A percentile compares a stretch with the other conserved stretches of the same genome.
Conservation (phyloP, 2,329 filamentous ascomycete species). For the Falciphora oryzae region DNA sequence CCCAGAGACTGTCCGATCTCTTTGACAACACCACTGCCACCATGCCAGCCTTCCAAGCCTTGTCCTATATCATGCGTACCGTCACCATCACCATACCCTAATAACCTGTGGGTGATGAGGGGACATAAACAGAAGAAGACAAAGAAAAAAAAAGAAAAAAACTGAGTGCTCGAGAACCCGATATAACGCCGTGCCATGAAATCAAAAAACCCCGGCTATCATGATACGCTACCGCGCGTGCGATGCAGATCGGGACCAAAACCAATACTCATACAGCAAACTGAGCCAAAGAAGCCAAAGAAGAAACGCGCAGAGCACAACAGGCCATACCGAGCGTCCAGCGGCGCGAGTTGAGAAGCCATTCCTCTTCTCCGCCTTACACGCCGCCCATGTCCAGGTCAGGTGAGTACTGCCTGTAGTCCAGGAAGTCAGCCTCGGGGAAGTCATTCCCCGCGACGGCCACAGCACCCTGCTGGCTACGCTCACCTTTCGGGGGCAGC, state of each 20-base stretch:
- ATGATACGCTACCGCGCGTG: neutral
- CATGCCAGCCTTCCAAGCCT: neutral
- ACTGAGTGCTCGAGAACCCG: no score
- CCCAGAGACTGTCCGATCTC: no score
- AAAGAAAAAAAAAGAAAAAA: neutral
- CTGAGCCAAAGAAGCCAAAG: neutral
- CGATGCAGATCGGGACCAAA: neutral
- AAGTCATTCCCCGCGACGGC: slow-evolving; percentile 49
- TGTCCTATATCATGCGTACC: neutral
- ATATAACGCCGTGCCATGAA: neutral
- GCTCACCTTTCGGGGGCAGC: slow-evolving; percentile 7
- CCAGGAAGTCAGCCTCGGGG: slow-evolving; percentile 62
- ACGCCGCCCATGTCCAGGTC: slow-evolving; percentile 37
- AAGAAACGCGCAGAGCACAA: neutral
- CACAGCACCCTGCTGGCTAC: slow-evolving; percentile 42
- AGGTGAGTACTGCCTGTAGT: slow-evolving; percentile 26
- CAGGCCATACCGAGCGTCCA: no score
- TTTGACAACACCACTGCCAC: no score
- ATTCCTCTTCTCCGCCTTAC: no score
- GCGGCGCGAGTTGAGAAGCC: no score
- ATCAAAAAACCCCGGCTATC: neutral
- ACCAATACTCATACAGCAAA: neutral
- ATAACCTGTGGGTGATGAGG: neutral
- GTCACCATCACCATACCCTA: neutral
- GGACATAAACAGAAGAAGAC: neutral